Conservation (phyloP, 2,329 filamentous ascomycete species). For the Zalaria obscura region DNA sequence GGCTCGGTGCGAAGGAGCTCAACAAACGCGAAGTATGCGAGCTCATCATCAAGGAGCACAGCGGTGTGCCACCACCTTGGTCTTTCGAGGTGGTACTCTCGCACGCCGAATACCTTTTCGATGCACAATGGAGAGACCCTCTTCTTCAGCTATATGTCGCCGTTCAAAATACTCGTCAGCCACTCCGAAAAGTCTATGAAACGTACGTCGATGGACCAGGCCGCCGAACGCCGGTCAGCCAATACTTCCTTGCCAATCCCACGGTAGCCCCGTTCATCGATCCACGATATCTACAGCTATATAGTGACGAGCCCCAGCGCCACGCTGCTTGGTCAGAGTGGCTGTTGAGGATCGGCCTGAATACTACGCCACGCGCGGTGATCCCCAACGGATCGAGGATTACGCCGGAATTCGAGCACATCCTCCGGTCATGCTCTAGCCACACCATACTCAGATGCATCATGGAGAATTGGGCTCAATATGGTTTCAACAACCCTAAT, state of each 20-base stretch:
- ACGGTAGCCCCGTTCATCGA: slow-evolving; percentile 1
- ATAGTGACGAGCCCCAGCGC: not conserved
- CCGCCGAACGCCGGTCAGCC: not conserved
- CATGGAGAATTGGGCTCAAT: not conserved
- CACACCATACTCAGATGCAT: not conserved
- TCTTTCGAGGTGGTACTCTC: not conserved
- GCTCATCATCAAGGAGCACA: not conserved
- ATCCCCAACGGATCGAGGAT: not conserved
- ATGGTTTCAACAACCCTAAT: not conserved
- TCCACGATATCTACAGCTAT: not conserved
- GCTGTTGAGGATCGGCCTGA: not conserved
- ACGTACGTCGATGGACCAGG: slow-evolving; percentile 1
- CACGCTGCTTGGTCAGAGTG: not conserved
- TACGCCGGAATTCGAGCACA: not conserved
- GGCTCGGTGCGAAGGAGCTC: not conserved
- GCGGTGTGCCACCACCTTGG: not conserved
- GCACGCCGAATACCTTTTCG: not conserved
- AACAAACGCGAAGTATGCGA: not conserved
- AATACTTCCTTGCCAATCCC: not conserved
- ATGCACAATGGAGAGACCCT: not conserved
- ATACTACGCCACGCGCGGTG: not conserved
- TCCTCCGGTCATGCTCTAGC: not conserved
- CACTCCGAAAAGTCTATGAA: not conserved
- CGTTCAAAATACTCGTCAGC: not conserved
- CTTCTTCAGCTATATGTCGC: not conserved